These are phyloP conservation scores for Paramecium primaurelia DNA, from an alignment of 73 alveolate genomes.

Conservation along the genomic window DNA sequence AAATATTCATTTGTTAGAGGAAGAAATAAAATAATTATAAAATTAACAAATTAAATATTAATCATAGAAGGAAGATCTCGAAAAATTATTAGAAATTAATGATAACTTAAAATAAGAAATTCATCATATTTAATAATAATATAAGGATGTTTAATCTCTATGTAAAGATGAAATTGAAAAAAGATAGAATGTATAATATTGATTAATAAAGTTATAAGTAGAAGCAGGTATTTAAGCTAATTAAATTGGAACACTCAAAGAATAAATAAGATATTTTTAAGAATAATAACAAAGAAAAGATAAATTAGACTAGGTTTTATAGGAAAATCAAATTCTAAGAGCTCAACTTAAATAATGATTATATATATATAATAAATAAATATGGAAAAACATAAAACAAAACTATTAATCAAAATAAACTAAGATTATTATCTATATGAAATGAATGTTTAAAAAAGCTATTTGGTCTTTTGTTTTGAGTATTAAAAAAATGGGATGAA, in stretches of 20 bases:
- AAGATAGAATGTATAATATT: background rate
- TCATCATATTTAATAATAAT: background rate
- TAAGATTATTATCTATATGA: background rate
- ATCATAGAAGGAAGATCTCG: background rate
- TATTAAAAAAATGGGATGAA: background rate
- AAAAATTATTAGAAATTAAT: background rate
- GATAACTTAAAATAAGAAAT: background rate
- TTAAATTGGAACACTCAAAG: background rate
- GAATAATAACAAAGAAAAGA: background rate
- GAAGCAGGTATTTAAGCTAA: background rate
- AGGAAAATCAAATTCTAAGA: background rate
- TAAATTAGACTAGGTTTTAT: conserved; percentile 24
- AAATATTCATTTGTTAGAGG: background rate
- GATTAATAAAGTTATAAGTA: conserved; percentile 5
- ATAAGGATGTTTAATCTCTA: background rate
- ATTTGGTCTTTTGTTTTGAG: background rate
- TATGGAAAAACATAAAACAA: background rate
- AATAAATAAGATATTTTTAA: background rate
- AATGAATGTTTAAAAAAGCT: background rate
- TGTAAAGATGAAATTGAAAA: conserved; percentile 4
- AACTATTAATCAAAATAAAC: background rate
- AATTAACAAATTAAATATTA: background rate
- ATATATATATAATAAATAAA: background rate
- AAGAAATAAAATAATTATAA: background rate
- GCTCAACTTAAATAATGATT: background rate